These are phyloP conservation scores for Clavispora vitiphila DNA, from an alignment of 805 yeast species.

Conservation along the genomic window DNA sequence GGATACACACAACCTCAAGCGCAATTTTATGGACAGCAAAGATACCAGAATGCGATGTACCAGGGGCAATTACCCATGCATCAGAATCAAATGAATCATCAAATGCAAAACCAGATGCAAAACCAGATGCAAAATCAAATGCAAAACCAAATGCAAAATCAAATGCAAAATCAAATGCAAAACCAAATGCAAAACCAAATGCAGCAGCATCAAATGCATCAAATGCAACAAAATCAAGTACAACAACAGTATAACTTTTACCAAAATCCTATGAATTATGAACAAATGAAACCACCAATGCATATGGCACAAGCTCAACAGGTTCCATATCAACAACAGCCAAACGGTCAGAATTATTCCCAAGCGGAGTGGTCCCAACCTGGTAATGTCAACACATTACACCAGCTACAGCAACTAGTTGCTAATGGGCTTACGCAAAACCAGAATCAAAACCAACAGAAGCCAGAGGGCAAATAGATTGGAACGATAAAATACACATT, in stretches of 20 bases:
- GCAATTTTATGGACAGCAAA: not conserved
- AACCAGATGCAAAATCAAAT: too few relatives aligned
- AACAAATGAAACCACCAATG: not conserved
- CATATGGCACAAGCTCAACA: not conserved
- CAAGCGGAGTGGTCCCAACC: not conserved
- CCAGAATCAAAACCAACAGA: not conserved
- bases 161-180: too few relatives aligned
- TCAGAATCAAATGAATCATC: slow-evolving; percentile 2
- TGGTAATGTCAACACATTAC: slow-evolving; percentile 5
- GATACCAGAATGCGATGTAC: not conserved
- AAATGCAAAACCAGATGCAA: too few relatives aligned
- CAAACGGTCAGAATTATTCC: not conserved
- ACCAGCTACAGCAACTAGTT: slow-evolving; percentile 16
- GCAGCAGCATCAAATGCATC: slow-evolving; percentile 5
- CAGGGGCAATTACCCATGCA: slow-evolving; percentile 1
- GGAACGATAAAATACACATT: not conserved
- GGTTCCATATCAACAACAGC: not conserved
- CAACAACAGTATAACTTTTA: not conserved
- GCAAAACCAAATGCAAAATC: too few relatives aligned
- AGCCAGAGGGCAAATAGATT: not conserved
- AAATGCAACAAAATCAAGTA: too few relatives aligned
- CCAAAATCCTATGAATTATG: not conserved
- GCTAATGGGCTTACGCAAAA: slow-evolving; percentile 8
- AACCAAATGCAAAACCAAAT: not conserved
- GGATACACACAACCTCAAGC: slow-evolving; percentile 12